These are phyloP conservation scores for Astraeus odoratus DNA, from an alignment of 768 basidiomycete genomes.

Conservation along the genomic window DNA sequence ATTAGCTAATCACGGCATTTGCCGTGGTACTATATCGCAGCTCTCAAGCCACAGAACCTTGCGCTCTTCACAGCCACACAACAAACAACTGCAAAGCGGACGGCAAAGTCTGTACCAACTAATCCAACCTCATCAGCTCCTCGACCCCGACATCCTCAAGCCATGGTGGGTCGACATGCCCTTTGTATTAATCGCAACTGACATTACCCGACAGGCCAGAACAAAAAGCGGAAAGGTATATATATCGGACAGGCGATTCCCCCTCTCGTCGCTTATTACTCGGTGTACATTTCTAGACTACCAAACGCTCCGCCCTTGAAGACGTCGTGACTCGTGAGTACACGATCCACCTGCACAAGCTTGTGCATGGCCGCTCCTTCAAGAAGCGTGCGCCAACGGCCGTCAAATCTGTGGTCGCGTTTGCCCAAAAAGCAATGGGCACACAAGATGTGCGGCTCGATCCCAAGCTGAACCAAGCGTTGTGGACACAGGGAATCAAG, in stretches of 20 bases:
- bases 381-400: conserved; percentile 98
- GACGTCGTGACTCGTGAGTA: conserved; percentile 99
- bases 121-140: conserved; percentile 35
- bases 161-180: conserved; percentile 47
- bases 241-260: conserved; percentile 18
- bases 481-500: conserved; percentile 94
- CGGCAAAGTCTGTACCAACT: conserved; percentile 20
- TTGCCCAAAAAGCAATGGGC: conserved; percentile 94
- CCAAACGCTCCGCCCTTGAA: conserved; percentile 95
- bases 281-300: conserved; percentile 39
- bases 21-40: conserved; percentile 32
- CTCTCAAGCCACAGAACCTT: conserved; percentile 56
- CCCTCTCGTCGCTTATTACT: conserved; percentile 1
- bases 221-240: conserved; percentile 27
- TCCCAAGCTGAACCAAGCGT: conserved; percentile 92
- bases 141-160: conserved; percentile 58
- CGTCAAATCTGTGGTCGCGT: conserved; percentile 88
- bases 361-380: conserved; percentile 86
- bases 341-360: conserved; percentile 97
- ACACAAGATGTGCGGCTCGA: conserved; percentile 91
- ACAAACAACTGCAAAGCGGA: conserved; percentile 36
- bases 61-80: conserved; percentile 34
- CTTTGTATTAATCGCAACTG: not conserved
- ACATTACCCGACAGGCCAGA: conserved; percentile 34
- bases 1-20: conserved; percentile 19